Conservation (phyloP, 345 rosid species). For the Rhodamnia rubescens region DNA sequence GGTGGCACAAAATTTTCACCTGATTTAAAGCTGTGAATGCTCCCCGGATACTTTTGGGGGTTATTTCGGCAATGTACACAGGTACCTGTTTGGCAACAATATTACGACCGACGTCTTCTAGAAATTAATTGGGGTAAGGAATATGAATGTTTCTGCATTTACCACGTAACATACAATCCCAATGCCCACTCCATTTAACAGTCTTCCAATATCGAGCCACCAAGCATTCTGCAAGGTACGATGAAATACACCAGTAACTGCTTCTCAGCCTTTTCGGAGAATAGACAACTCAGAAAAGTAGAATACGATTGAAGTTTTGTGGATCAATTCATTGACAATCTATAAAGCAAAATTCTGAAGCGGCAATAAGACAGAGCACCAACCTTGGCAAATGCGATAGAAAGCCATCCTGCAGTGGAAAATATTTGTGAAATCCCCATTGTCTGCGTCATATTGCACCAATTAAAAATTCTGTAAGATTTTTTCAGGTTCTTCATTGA, state of each 20-base stretch:
- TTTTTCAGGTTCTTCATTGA: neutral
- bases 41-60: constrained; percentile 9
- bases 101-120: neutral
- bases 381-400: constrained; percentile 33
- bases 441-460: constrained; percentile 16
- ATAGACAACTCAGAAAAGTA: neutral
- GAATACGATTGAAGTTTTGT: neutral
- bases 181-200: constrained; percentile 18
- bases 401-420: constrained; percentile 41
- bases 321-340: neutral
- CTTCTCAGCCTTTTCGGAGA: neutral
- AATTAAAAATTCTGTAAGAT: neutral
- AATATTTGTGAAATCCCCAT: constrained; percentile 43
- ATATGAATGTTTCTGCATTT: neutral
- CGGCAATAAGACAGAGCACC: neutral
- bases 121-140: neutral
- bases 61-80: constrained; percentile 12
- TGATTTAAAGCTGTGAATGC: constrained; percentile 6
- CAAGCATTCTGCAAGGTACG: constrained; percentile 10
- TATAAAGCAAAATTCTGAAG: neutral
- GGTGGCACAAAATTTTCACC: neutral
- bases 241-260: neutral
- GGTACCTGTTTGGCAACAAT: constrained; percentile 3
- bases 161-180: constrained; percentile 25
- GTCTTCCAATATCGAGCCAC: constrained; percentile 28